A percentile compares a stretch with the other conserved stretches of the same genome.
These are phyloP conservation scores for Fraxinus americana DNA, from an alignment of 257 asterid species.

Conservation along the genomic window DNA sequence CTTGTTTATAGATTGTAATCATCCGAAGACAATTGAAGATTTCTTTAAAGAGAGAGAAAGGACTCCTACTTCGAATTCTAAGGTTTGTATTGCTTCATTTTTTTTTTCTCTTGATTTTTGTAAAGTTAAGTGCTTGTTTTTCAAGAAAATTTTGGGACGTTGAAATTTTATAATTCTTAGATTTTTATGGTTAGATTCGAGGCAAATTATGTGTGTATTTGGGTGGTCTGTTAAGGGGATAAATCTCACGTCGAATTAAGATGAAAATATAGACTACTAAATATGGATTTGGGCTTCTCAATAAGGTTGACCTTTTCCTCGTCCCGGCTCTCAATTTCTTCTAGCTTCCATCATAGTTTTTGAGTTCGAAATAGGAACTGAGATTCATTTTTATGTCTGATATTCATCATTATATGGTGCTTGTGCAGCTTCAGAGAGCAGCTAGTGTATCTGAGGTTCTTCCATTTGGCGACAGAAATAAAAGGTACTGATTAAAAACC, in stretches of 20 bases:
- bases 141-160: neutral
- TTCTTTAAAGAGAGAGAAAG: slow-evolving; percentile 43
- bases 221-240: no score
- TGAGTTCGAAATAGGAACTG: neutral
- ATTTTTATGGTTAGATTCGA: neutral
- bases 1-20: slow-evolving; percentile 61
- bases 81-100: slow-evolving; percentile 42
- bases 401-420: neutral
- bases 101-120: neutral
- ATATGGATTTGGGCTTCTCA: no score
- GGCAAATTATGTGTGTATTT: neutral
- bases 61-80: slow-evolving; percentile 48
- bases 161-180: neutral
- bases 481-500: slow-evolving; percentile 47
- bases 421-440: slow-evolving; percentile 56
- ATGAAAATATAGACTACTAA: no score
- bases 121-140: neutral
- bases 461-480: slow-evolving; percentile 58
- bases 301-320: neutral
- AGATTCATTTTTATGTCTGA: slow-evolving; percentile 10
- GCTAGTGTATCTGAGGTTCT: slow-evolving; percentile 62
- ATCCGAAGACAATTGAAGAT: slow-evolving; percentile 80
- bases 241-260: no score
- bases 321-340: no score
- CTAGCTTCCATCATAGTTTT: slow-evolving; percentile 1